These are phyloP conservation scores for Fusarium compactum DNA, from an alignment of 2,329 filamentous ascomycete genomes.

Conservation along the genomic window DNA sequence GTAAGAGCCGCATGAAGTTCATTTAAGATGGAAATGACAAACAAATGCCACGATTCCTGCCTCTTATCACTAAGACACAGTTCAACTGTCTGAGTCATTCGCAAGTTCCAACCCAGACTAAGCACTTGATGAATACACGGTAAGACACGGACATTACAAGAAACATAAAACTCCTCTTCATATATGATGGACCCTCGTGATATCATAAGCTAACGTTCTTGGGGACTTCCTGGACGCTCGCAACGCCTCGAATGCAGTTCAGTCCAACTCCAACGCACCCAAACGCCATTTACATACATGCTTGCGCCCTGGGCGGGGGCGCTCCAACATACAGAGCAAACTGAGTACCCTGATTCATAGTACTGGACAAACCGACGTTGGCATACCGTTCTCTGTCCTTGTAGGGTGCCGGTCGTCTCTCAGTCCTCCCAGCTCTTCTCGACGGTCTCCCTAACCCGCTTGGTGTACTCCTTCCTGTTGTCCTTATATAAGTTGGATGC, in stretches of 20 bases:
- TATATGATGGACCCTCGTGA: slow-evolving; percentile 39
- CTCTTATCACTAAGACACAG: slow-evolving; percentile 11
- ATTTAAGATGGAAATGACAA: slow-evolving; percentile 9
- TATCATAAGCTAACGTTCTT: slow-evolving; percentile 43
- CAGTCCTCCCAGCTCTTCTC: slow-evolving; percentile 99
- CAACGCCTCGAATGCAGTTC: slow-evolving; percentile 50
- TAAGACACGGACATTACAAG: slow-evolving; percentile 14
- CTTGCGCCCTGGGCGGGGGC: slow-evolving; percentile 6
- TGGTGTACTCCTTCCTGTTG: slow-evolving; percentile 95
- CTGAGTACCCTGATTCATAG: slow-evolving; percentile 31
- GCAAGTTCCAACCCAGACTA: background rate
- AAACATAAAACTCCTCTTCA: slow-evolving; percentile 45
- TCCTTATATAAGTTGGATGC: slow-evolving; percentile 99
- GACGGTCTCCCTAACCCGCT: slow-evolving; percentile 94
- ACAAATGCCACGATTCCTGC: slow-evolving; percentile 27
- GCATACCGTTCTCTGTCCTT: slow-evolving; percentile 38
- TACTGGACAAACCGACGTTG: slow-evolving; percentile 38
- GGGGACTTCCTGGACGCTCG: slow-evolving; percentile 36
- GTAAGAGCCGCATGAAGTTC: background rate
- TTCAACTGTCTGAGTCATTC: background rate
- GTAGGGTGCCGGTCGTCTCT: slow-evolving; percentile 18
- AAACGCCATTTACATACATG: slow-evolving; percentile 49
- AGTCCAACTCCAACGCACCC: slow-evolving; percentile 50
- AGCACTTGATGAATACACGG: background rate
- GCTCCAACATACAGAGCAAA: slow-evolving; percentile 13